These are phyloP conservation scores for Brachypodium distachyon DNA, from an alignment of 202 grass and related monocot genomes.

Conservation along the genomic window DNA sequence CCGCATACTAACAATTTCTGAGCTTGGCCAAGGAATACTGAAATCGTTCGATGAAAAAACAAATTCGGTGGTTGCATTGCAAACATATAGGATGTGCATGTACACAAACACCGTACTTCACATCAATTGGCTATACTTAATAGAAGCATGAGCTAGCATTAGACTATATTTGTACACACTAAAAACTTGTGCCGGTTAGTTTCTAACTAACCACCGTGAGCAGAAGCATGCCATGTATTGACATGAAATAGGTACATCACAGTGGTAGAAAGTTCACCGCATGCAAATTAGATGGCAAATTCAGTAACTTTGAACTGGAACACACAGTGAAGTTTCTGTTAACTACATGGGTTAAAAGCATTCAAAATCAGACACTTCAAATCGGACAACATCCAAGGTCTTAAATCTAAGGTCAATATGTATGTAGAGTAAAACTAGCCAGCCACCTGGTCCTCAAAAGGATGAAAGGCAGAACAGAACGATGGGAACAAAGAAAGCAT, in stretches of 20 bases:
- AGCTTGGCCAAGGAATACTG: background rate
- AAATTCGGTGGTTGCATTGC: background rate
- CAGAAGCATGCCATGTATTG: background rate
- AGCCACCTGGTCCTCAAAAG: constrained; percentile 1
- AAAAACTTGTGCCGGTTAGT: background rate
- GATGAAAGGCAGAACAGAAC: constrained; percentile 12
- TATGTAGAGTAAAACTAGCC: constrained; percentile 19
- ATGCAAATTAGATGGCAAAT: constrained; percentile 5
- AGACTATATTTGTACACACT: background rate
- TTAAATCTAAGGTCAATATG: constrained; percentile 38
- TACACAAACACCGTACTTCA: background rate
- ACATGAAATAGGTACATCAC: background rate
- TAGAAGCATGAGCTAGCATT: background rate
- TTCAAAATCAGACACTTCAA: background rate
- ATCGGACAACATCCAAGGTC: background rate
- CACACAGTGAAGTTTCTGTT: background rate
- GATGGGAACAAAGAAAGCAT: background rate
- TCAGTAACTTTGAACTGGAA: background rate
- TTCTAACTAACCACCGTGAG: background rate
- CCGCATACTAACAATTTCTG: background rate
- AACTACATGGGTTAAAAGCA: background rate
- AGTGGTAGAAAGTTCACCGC: background rate
- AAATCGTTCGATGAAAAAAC: background rate
- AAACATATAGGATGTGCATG: background rate
- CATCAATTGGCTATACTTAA: background rate